Evolutionary conservation across 164 flowering plant genomes (phyloP), one percentile per base, ranked within the genome.

Genomic region (Aristolochia californica): DNA sequence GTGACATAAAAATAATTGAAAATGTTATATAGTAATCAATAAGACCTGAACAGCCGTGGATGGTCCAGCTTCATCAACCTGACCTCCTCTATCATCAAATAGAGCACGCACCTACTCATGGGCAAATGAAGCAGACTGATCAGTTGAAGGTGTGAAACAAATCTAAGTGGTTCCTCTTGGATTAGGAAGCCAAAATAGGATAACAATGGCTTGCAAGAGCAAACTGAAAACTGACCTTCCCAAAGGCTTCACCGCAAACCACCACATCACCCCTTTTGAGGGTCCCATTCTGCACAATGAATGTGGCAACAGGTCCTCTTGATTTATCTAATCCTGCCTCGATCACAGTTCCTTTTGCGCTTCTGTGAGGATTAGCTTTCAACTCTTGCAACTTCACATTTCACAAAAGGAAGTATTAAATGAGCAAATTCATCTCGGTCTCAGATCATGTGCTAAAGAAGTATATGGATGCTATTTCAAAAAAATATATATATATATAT

Each of bases 251-350:
- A 23, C 98, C 98, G 74, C 93, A 88, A 45, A 81, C 88, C 24
- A 91, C 77, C 15, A 87, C 60, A 61, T 88, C 91, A 60, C 98
- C 96, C 59, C 63, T 79, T 74, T 69, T 91, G 15, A 91, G 82
- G 16, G 96, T 91, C 38, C 98, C 98, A 72, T 86, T 91, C 74
- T 91, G 98, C 60, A 88, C 85, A 56, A 91, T 91, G 65, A 91
- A 83, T 60, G 95, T 88, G 50, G 91, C 93, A 24, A 83, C 72
- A 12, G 96, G 86, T 48, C 98, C 98, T 73, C 85, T 88, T 27
- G 87, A 76, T 76, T 88, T 91, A 67, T 88, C 71, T 61, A 88
- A 93, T 52, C 91, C 88, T 1, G 98, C 95, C 76, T 91, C 98
- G 71, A 91, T 88, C 15, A 84, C 93, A 20, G 89, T 87, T 43